Conservation (phyloP, 176 grass and related monocot genomes). For the Dactylis glomerata region DNA sequence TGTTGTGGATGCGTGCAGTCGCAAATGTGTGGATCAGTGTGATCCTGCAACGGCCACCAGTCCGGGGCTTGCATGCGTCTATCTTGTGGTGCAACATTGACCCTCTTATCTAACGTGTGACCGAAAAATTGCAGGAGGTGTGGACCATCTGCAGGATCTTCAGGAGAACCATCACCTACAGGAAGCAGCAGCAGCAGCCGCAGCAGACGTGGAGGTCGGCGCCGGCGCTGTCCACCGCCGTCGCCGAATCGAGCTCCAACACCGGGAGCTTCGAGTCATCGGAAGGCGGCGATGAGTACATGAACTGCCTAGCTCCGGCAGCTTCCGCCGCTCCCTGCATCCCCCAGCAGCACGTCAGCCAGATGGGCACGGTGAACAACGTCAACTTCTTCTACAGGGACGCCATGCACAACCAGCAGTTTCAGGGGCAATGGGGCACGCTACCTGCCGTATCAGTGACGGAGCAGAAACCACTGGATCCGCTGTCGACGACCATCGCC, state of each 20-base stretch:
- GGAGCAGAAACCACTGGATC: conserved; percentile 38
- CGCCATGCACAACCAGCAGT: conserved; percentile 21
- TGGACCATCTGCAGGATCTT: conserved; percentile 95
- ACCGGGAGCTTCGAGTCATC: conserved; percentile 70
- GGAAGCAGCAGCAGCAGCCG: conserved; percentile 48
- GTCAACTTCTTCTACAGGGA: conserved; percentile 25
- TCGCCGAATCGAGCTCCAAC: conserved; percentile 54
- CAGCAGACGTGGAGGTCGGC: conserved; percentile 29
- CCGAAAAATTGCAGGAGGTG: conserved; percentile 56
- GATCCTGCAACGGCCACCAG: neutral
- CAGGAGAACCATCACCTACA: conserved; percentile 60
- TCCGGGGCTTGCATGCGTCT: neutral
- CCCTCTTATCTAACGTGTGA: neutral
- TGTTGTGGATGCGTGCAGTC: neutral
- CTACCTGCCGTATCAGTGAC: neutral
- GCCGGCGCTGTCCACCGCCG: neutral
- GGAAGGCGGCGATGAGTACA: conserved; percentile 49
- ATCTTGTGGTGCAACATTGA: neutral
- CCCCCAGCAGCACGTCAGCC: neutral
- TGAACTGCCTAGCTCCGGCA: conserved; percentile 28
- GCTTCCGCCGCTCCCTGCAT: neutral
- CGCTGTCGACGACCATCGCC: conserved; percentile 1
- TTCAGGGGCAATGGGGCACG: conserved; percentile 36
- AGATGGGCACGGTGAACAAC: neutral
- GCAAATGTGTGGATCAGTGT: neutral